These are phyloP conservation scores for Coniochaeta ligniaria DNA, from an alignment of 2,329 filamentous ascomycete species.

Conservation along the genomic window DNA sequence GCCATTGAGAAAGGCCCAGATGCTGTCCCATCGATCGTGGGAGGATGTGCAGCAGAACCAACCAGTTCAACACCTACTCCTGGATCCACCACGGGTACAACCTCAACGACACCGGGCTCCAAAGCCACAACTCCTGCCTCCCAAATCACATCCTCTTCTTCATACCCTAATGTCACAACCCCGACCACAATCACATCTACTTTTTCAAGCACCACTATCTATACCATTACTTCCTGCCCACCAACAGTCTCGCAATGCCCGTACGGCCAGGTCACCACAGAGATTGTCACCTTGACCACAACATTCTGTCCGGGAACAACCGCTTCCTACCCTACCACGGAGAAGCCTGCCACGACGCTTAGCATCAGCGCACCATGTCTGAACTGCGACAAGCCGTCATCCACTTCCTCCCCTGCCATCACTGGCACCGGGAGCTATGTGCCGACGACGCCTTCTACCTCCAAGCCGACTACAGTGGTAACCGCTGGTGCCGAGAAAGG, in stretches of 20 bases:
- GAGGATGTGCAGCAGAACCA: neutral
- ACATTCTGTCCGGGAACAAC: conserved; percentile 11
- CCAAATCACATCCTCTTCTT: neutral
- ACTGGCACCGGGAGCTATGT: neutral
- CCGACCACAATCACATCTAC: neutral
- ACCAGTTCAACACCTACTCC: neutral
- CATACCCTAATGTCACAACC: neutral
- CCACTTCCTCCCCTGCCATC: neutral
- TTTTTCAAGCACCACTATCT: neutral
- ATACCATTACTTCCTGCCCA: conserved; percentile 12
- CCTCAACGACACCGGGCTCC: neutral
- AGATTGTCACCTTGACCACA: conserved; percentile 9
- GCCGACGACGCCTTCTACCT: neutral
- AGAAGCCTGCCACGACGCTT: neutral
- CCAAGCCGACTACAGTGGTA: neutral
- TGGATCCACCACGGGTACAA: neutral
- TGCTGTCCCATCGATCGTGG: neutral
- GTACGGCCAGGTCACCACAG: conserved; percentile 3
- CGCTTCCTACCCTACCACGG: conserved; percentile 4
- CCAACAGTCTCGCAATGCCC: conserved; percentile 9
- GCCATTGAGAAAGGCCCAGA: conserved; percentile 1
- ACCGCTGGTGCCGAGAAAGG: neutral
- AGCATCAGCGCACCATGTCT: neutral
- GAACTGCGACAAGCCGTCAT: neutral
- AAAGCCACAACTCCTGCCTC: neutral